Percentiles rank a stretch among this genome's conserved stretches.
These are phyloP conservation scores for Elongisporangium senticosum DNA, from an alignment of 352 stramenopile species.

Conservation along the genomic window DNA sequence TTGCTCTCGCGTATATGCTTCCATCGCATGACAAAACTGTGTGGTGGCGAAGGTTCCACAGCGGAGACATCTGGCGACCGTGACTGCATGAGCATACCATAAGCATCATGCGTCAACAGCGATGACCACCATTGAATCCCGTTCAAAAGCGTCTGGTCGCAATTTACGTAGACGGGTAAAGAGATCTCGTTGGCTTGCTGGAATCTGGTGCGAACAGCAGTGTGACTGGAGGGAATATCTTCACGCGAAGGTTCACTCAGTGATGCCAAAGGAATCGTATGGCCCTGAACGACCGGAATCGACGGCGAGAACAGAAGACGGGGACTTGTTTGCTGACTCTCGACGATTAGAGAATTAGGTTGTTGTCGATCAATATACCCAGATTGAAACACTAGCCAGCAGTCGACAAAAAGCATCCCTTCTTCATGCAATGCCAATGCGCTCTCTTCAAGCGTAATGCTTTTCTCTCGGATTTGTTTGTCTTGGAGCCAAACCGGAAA, in stretches of 20 bases:
- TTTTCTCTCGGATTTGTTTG: not conserved
- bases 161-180: not conserved
- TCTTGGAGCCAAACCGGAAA: not conserved
- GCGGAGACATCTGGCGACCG: conserved; percentile 3
- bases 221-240: not conserved
- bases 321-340: not conserved
- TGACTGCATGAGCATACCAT: not conserved
- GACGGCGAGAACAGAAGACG: not conserved
- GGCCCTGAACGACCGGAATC: not conserved
- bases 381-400: not conserved
- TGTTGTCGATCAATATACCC: not conserved
- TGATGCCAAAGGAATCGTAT: not conserved
- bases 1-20: not conserved
- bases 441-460: not conserved
- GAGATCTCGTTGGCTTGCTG: not conserved
- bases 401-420: not conserved
- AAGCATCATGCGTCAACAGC: conserved; percentile 20
- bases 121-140: conserved; percentile 36
- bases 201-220: not conserved
- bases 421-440: not conserved
- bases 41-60: conserved; percentile 16
- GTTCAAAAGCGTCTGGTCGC: conserved; percentile 9
- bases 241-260: not conserved
- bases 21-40: not conserved
- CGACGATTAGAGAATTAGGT: not conserved